Percentiles rank a stretch among this genome's conserved stretches.
Evolutionary conservation across 2,329 filamentous ascomycete genomes (phyloP).

Genomic region (Geosmithia putterillii): DNA sequence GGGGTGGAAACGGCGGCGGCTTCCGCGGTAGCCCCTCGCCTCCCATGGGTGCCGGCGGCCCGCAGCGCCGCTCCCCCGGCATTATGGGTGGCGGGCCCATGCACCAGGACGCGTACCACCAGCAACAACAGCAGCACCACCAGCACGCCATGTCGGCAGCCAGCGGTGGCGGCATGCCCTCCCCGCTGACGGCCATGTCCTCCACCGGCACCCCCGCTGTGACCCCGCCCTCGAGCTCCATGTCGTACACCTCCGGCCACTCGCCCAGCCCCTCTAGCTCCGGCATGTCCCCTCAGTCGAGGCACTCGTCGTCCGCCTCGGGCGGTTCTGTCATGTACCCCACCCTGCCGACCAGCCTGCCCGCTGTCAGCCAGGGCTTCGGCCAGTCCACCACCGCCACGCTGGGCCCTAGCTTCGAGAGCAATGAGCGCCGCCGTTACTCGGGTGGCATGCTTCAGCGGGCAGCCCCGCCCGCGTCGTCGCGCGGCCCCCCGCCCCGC

Average conservation of each 20-base stretch:
- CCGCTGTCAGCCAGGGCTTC: slow-evolving; percentile 57
- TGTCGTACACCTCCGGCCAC: slow-evolving; percentile 68
- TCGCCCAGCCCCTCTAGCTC: slow-evolving; percentile 62
- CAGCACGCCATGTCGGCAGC: slow-evolving; percentile 33
- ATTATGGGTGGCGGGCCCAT: slow-evolving; percentile 14
- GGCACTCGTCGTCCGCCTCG: slow-evolving; percentile 41
- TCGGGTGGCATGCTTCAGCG: slow-evolving; percentile 56
- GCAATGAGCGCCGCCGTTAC: slow-evolving; percentile 51
- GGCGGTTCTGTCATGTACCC: slow-evolving; percentile 60
- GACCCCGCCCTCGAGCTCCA: slow-evolving; percentile 61
- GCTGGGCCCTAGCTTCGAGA: slow-evolving; percentile 55
- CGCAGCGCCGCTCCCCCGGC: slow-evolving; percentile 21
- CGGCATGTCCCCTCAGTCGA: slow-evolving; percentile 54
- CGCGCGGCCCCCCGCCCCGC: not conserved
- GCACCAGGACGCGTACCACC: slow-evolving; percentile 21
- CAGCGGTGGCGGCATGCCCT: slow-evolving; percentile 44
- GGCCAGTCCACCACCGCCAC: slow-evolving; percentile 58
- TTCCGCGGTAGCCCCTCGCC: slow-evolving; percentile 47
- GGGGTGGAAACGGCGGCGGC: slow-evolving; percentile 28
- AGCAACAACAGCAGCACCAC: slow-evolving; percentile 22
- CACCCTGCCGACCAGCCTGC: slow-evolving; percentile 42
- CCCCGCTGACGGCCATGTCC: slow-evolving; percentile 44
- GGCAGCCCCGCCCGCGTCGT: slow-evolving; percentile 20
- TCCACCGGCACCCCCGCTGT: slow-evolving; percentile 63
- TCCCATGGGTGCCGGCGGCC: too few species aligned